Conservation (phyloP, 202 grass and related monocot species). For the Miscanthus sacchariflorus region DNA sequence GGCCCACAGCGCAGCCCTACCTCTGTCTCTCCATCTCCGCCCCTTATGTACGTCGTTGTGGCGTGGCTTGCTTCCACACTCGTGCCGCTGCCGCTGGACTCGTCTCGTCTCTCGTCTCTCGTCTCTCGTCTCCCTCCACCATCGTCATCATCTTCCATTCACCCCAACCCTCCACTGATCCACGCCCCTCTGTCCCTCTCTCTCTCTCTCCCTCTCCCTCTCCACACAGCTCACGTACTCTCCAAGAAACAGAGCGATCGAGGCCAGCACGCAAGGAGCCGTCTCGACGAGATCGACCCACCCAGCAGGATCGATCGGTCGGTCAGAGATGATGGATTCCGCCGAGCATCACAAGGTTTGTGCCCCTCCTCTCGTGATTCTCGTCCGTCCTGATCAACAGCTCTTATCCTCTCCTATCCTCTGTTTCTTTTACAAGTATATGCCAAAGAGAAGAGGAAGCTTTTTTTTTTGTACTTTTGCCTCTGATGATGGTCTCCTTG, state of each 20-base stretch:
- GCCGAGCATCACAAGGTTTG: slow-evolving; percentile 36
- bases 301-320: background rate
- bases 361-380: too few relatives aligned
- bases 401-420: too few relatives aligned
- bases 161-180: background rate
- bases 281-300: background rate
- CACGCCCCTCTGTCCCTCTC: background rate
- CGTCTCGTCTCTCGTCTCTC: too few relatives aligned
- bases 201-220: slow-evolving; percentile 9
- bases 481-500: background rate
- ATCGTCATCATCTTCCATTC: background rate
- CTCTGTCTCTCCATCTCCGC: background rate
- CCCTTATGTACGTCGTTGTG: background rate
- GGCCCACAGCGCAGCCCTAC: background rate
- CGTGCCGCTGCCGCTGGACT: background rate
- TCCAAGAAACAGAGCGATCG: slow-evolving; percentile 48
- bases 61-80: slow-evolving; percentile 40
- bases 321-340: slow-evolving; percentile 39
- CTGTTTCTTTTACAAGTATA: background rate
- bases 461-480: background rate
- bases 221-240: slow-evolving; percentile 32
- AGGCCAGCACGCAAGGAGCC: background rate
- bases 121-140: too few relatives aligned
- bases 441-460: background rate
- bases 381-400: background rate